Base-by-base conservation (phyloP, 768 basidiomycete genomes). In the Mrakia gelida region DNA sequence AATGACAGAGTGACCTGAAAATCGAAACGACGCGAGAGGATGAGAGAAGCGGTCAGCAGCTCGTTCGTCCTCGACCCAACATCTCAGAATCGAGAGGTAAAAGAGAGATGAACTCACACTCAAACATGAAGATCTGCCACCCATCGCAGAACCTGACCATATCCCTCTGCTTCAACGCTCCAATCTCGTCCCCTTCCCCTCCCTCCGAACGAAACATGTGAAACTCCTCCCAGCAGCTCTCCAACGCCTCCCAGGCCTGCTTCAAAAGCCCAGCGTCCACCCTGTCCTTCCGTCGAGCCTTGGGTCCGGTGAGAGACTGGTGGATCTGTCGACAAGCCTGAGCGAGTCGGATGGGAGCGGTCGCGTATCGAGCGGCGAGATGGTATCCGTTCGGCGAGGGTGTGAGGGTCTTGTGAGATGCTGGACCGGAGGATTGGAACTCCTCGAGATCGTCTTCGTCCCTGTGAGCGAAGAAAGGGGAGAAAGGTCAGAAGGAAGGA, bases 121-220 rank as follows among this genome's bases (percentile, higher is more conserved):
- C 93, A 80, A 96, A 96, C 80, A 95, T 90, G 84, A 92, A 94
- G 75, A 94, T 92, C 90, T 92, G 91, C 94, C 94, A 96, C 49
- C 91, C 90, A 81, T 92, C 90, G 65, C 91, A 90, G 82, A 92
- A 95, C 77, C 90, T 84, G 75, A 89, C 87, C 49, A 89, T 84
- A 74, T 90, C 90, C 80, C 89, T 89, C 10, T 84, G 82, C 15
- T 87, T 86, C 45, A 88, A 79, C 34, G 84, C 76, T 41, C 80
- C 82, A 41, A 82, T 81, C 45, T 83, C 83, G 85, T 71, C 79
- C 8, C 59, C 59, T 23, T 70, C 67, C 23, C 34, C 11, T 41
- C 81, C 76, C 8, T 70, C 76, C 54, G 75, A 71, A 72, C 81
- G 79, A n/a, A 95, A 85, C 11, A 84, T 83, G 59, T 93, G 92